Evolutionary conservation across 352 stramenopile species (phyloP), one percentile per base, ranked within the genome.

Genomic region (Globisporangium carolinianum): DNA sequence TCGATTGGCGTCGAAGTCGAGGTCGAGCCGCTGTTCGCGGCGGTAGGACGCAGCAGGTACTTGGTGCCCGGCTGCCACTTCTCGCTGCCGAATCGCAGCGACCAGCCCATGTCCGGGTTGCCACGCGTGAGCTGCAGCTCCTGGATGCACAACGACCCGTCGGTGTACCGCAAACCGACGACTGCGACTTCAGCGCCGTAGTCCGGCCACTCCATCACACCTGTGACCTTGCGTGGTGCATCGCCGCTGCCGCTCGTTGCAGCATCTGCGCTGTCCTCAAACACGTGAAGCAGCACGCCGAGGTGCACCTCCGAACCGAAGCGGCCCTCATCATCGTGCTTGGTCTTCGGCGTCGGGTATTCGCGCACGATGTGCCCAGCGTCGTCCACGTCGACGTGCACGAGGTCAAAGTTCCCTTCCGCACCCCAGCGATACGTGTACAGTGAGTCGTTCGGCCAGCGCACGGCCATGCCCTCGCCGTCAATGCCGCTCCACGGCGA

Each of bases 341-440:
- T 90, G 0, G 73, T 67, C 62, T 88, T 83, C 6, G 83, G 83
- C 18, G 83, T 92, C 52, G 83, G 66, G 53, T 91, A 69, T 39
- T 83, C 72, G 14, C 76, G 73, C n/a, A 71, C 72, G 41, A 93
- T 74, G n/a, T 81, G 84, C 15, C 82, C 84, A 14, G 87, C 73
- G 7, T 88, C 79, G 50, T 93, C 78, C 18, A 93, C 76, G 73
- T 94, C 85, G 1, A 94, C 85, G 32, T 96, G 83, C 54, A 87
- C 73, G 42, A 94, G 58, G 47, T 96, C 86, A 48, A 89, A 94
- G 53, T 95, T 91, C 9, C 86, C 87, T 45, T 95, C 87, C 24
- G 83, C 84, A 51, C 86, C 87, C 83, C 84, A 96, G 37, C 86
- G 79, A 51, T 95, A 95, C 6, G 86, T 95, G 67, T 94, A 95